Conservation (phyloP, 2,329 filamentous ascomycete genomes). For the Sclerotinia spermophila region DNA sequence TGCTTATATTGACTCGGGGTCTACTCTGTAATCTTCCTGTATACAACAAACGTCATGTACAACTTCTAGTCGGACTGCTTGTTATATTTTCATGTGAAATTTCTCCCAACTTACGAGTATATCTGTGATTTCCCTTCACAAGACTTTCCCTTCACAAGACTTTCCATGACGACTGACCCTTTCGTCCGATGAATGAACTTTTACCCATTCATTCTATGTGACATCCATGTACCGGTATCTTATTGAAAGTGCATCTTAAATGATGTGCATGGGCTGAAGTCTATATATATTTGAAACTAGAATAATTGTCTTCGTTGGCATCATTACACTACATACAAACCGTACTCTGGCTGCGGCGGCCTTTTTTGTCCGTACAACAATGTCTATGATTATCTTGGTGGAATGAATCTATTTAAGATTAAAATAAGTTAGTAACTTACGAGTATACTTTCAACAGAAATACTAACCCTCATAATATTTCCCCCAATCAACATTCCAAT, state of each 20-base stretch:
- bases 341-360: not conserved
- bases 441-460: not conserved
- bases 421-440: too few species aligned
- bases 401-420: not conserved
- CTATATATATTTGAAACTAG: not conserved
- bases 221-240: not conserved
- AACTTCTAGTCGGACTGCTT: not conserved
- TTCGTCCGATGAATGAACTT: not conserved
- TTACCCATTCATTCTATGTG: not conserved
- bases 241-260: not conserved
- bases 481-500: not conserved
- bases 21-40: not conserved
- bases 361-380: not conserved
- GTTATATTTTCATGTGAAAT: not conserved
- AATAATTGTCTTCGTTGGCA: not conserved
- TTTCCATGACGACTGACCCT: not conserved
- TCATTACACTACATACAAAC: not conserved
- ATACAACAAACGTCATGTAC: not conserved
- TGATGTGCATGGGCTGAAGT: not conserved
- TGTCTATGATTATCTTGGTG: not conserved
- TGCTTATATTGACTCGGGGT: not conserved
- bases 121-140: not conserved
- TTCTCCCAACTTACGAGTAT: not conserved
- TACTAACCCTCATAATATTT: not conserved
- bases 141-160: not conserved